phyloP scores from a whole-genome alignment of 306 rosid species.

The Senna tora region DNA sequence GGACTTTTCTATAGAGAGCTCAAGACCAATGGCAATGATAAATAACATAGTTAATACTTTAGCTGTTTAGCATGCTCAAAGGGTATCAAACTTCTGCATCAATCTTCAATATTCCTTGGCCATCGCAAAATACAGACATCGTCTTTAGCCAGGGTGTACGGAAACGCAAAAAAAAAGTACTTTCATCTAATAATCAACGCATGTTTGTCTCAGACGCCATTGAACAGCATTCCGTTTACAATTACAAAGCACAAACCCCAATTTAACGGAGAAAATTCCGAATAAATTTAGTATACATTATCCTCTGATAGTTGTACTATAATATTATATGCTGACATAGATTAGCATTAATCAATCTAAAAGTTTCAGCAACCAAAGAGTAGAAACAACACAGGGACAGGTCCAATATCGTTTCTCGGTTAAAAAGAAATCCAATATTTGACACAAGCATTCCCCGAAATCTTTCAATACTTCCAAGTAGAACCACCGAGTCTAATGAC shows the following conservation, averaged over 20 bases:
- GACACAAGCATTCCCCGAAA: slow-evolving; percentile 32
- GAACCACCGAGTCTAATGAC: slow-evolving; percentile 90
- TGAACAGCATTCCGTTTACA: background rate
- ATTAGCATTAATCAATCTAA: slow-evolving; percentile 32
- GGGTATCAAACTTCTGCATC: background rate
- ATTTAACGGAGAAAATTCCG: slow-evolving; percentile 1
- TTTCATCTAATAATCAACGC: background rate
- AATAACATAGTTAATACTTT: too few species aligned
- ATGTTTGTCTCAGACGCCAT: background rate
- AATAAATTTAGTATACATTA: slow-evolving; percentile 29
- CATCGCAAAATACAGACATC: background rate
- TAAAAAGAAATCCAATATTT: slow-evolving; percentile 9
- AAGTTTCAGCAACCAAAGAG: slow-evolving; percentile 28
- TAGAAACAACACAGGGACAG: slow-evolving; percentile 27
- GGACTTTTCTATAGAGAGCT: too few species aligned
- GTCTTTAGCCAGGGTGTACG: background rate
- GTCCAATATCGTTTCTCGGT: background rate
- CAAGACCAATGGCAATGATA: too few species aligned
- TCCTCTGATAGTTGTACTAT: background rate
- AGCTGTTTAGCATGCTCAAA: background rate
- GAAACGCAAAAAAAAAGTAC: background rate
- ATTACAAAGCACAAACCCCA: background rate
- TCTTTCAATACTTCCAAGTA: slow-evolving; percentile 44
- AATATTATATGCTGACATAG: slow-evolving; percentile 10
- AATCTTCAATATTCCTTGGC: background rate